phyloP scores from a whole-genome alignment of 805 yeast genomes.

The Candida orba region DNA sequence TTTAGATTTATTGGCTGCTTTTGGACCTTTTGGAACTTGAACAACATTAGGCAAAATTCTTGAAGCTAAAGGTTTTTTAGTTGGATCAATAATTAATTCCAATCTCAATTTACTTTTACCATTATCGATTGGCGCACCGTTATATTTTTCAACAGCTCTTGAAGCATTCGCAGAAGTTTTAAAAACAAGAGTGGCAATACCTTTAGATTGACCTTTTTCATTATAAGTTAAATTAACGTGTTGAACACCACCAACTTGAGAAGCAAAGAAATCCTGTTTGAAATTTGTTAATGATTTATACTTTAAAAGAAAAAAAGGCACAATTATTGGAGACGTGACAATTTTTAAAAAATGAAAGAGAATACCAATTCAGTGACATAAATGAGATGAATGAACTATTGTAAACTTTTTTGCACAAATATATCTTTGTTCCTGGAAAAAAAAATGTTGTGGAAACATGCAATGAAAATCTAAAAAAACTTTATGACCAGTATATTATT shows the following conservation, averaged over 20 bases:
- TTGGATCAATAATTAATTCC: slow-evolving; percentile 83
- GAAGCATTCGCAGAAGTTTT: slow-evolving; percentile 61
- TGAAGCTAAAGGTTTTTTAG: slow-evolving; percentile 63
- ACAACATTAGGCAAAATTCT: slow-evolving; percentile 54
- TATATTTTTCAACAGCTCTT: slow-evolving; percentile 73
- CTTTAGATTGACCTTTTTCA: slow-evolving; percentile 83
- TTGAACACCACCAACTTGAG: slow-evolving; percentile 80
- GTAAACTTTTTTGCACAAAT: too few relatives aligned
- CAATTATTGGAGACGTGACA: neutral
- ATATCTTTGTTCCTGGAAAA: neutral
- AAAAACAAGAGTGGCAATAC: slow-evolving; percentile 85
- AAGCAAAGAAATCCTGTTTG: slow-evolving; percentile 75
- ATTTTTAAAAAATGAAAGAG: neutral
- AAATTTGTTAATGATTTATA: slow-evolving; percentile 6
- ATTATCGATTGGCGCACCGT: slow-evolving; percentile 89
- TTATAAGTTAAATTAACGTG: slow-evolving; percentile 70
- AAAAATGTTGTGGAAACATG: neutral
- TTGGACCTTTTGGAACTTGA: neutral
- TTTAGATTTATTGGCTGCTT: slow-evolving; percentile 8
- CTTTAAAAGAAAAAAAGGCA: neutral
- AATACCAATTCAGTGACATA: neutral
- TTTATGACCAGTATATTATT: neutral
- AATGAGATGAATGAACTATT: neutral
- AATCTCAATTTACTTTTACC: slow-evolving; percentile 71
- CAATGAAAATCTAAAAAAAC: too few relatives aligned